Evolutionary conservation across 495 filamentous ascomycete genomes (phyloP), one percentile per base, ranked within the genome.

Genomic region (Cladorrhinum samala): DNA sequence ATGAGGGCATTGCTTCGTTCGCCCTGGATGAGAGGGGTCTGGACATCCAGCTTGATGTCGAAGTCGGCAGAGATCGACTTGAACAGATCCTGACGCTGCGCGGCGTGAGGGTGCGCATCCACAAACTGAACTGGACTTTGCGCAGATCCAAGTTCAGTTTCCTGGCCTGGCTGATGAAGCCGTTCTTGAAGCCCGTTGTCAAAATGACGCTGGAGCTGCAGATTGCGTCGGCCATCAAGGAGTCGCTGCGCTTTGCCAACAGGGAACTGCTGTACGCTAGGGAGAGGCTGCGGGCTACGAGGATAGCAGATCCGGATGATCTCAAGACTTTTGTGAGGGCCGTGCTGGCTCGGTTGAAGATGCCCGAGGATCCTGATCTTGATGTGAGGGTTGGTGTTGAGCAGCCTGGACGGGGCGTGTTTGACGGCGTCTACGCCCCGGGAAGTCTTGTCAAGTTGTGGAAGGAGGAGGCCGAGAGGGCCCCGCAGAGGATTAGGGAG

Each of bases 371-470:
- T 64, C 81, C 85, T 0, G 89, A 94, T 66, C 66, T 94, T 0
- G 82, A 93, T 50, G 70, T 81, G 2, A 70, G 83, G 0, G 69
- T 95, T 20, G 88, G 87, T 0, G 68, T 94, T 8, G 74, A 74
- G 16, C 72, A 80, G 40, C 82, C 83, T 0, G 77, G 82, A 9
- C 65, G 66, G 21, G 87, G 86, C 9, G 76, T 92, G 5, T 97
- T 96, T 69, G 80, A 83, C 58, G 89, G 86, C 1, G 75, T 89
- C 3, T 95, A 95, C 73, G 83, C 92, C 5, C 92, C 92, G 0
- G 91, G 89, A 0, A 94, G 89, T 66, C 68, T 96, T 9, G 85
- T 92, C 30, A 89, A 88, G 72, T 63, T 91, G 19, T 96, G 89
- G 88, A 78, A 90, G 52, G 87, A 91, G 38, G 85, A 94, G 65